Evolutionary conservation across 306 rosid species (phyloP), one percentile per base, ranked within the genome.

Genomic region (Castanea mollissima): DNA sequence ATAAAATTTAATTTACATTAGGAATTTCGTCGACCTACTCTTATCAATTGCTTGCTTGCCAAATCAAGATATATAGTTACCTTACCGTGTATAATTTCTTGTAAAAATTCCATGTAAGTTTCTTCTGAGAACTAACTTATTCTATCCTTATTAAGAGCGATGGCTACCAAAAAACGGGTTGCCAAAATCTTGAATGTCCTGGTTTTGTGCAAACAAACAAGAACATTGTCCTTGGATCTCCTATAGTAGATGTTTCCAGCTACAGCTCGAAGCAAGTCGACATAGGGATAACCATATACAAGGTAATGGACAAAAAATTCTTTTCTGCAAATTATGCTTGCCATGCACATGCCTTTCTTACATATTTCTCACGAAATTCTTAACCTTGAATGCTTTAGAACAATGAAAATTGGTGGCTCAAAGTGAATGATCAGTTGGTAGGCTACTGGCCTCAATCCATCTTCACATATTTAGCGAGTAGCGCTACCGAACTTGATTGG

Each of bases 371-470:
- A 52, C 19, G 56, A 16, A 16, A 15, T 13, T 15, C 58, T 55
- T 55, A 14, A 19, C 7, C 19, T 18, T 55, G 1, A 14, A 2
- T 59, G 20, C 27, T 75, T 12, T 52, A 74, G 79, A n/a, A 74
- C 18, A 67, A 2, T 7, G 81, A 80, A 63, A 18, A 83, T 55
- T 83, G 86, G 86, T 83, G 80, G 83, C 73, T 83, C 13, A 5
- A 14, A 25, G 6, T 56, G 6, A 25, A 27, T 16, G 15, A 29
- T 41, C 57, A 78, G 49, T 35, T n/a, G 46, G 1, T 83, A 13
- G 86, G 86, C 9, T 83, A 83, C 32, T 83, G 83, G 86, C 86
- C 83, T 5, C 73, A 23, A 34, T 31, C 46, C 25, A 63, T 83
- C 15, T 54, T 83, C 51, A 58, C 62, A 44, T 11, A 2, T 12